These are phyloP conservation scores for Plasmodium gallinaceum DNA, from an alignment of 169 alveolate species.

Conservation along the genomic window DNA sequence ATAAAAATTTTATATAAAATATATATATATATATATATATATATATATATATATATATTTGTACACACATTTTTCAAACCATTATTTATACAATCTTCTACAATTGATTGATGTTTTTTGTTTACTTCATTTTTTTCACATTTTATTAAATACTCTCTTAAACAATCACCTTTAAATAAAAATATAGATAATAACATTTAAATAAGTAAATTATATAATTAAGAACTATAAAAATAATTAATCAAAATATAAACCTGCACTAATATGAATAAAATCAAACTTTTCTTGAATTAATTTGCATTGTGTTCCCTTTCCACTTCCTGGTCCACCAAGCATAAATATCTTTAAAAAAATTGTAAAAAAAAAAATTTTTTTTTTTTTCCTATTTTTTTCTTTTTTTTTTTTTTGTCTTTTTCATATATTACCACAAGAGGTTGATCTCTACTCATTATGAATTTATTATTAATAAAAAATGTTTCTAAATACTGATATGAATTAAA, in stretches of 20 bases:
- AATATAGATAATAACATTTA: neutral
- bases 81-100: constrained; percentile 57
- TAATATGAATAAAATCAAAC: constrained; percentile 90
- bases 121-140: constrained; percentile 63
- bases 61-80: constrained; percentile 77
- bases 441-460: constrained; percentile 35
- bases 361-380: constrained; percentile 3
- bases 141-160: constrained; percentile 82
- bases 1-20: neutral
- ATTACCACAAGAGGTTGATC: constrained; percentile 75
- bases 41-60: neutral
- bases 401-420: neutral
- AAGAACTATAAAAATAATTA: neutral
- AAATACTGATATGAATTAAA: constrained; percentile 2
- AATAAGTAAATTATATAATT: neutral
- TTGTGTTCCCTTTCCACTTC: constrained; percentile 91
- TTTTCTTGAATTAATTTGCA: constrained; percentile 81
- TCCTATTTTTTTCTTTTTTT: constrained; percentile 2
- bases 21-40: neutral
- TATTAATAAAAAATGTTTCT: constrained; percentile 44
- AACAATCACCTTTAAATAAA: constrained; percentile 81
- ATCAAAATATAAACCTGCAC: constrained; percentile 90
- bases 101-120: constrained; percentile 38
- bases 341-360: constrained; percentile 55
- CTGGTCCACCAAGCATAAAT: constrained; percentile 90